Evolutionary conservation across 345 rosid species (phyloP).

Genomic region (Citrus australasica): DNA sequence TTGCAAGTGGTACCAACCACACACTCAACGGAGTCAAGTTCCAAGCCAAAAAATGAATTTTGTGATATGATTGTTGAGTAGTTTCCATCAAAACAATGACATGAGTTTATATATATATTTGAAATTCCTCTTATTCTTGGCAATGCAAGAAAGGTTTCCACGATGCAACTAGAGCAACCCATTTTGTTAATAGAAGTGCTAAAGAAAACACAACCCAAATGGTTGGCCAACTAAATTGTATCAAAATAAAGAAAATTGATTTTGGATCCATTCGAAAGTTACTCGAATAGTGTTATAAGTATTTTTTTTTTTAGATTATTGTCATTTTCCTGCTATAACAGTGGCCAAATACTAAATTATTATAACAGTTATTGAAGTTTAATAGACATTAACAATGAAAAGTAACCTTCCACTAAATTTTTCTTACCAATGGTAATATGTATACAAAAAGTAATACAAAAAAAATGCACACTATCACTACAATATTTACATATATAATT

Average conservation of each 20-base stretch:
- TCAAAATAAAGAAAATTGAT: background rate
- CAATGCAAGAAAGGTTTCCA: background rate
- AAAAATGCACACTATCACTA: too few species aligned
- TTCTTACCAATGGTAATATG: too few species aligned
- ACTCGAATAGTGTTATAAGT: background rate
- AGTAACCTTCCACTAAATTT: too few species aligned
- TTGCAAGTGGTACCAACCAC: background rate
- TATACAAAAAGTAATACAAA: too few species aligned
- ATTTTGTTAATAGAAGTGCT: background rate
- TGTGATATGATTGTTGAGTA: background rate
- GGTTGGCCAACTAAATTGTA: background rate
- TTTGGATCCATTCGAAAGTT: background rate
- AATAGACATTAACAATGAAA: too few species aligned
- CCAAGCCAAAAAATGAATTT: background rate
- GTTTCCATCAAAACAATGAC: conserved; percentile 10
- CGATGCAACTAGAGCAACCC: background rate
- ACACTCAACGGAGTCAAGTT: background rate
- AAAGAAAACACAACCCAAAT: background rate
- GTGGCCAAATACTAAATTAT: too few species aligned
- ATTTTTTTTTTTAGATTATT: too few species aligned
- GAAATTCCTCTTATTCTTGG: background rate
- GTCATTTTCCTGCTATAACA: too few species aligned
- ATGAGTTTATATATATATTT: background rate
- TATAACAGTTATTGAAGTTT: too few species aligned
- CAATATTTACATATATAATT: too few species aligned